phyloP scores from a whole-genome alignment of 345 rosid species.

The Pistacia vera region DNA sequence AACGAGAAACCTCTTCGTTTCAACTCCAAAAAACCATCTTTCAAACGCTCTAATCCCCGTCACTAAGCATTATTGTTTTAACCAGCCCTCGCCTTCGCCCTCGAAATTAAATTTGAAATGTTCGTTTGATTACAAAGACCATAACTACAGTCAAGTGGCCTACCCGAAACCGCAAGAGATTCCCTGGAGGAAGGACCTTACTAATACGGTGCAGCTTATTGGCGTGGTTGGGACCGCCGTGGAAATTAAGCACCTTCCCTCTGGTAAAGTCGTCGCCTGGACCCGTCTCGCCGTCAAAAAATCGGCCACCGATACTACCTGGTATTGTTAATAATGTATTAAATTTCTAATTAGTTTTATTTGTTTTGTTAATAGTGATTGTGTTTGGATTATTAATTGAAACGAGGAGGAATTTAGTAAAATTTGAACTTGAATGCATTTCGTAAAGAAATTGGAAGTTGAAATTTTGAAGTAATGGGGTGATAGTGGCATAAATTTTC shows the following conservation, averaged over 20 bases:
- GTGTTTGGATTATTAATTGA: background rate
- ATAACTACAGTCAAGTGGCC: conserved; percentile 21
- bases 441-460: background rate
- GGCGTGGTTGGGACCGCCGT: conserved; percentile 53
- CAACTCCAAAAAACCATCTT: conserved; percentile 15
- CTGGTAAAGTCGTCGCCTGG: conserved; percentile 64
- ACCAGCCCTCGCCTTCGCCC: background rate
- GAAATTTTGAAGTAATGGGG: too few species aligned
- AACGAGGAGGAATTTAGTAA: background rate
- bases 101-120: conserved; percentile 27
- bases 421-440: background rate
- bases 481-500: background rate
- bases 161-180: conserved; percentile 42
- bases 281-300: conserved; percentile 56
- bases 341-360: background rate
- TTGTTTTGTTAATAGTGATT: background rate
- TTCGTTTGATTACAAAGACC: conserved; percentile 36
- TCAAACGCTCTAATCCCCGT: conserved; percentile 11
- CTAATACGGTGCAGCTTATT: conserved; percentile 56
- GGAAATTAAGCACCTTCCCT: conserved; percentile 55
- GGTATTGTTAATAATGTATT: conserved; percentile 27
- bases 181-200: conserved; percentile 64
- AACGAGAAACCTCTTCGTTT: conserved; percentile 11
- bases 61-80: background rate
- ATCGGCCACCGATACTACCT: conserved; percentile 51